Evolutionary conservation across 306 rosid species (phyloP), one percentile per base, ranked within the genome.

Genomic region (Vachellia collinsii): DNA sequence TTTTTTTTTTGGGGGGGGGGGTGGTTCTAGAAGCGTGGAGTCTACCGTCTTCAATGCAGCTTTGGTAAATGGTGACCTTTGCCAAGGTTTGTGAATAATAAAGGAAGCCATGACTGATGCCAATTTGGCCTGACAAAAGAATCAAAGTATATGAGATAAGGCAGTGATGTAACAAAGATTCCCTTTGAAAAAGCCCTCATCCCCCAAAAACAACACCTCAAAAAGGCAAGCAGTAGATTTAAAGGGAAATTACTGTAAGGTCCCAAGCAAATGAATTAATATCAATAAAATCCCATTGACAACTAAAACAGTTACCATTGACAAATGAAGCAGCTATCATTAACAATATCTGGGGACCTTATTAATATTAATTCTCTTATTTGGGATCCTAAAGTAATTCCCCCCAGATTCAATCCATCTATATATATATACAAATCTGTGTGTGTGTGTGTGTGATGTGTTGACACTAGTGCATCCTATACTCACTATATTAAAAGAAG

Each of bases 71-170:
- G 96, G 82, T 11, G 90, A 91, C 77, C 92, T 88, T 53, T 90
- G 91, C 14, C 87, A 96, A 74, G 97, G 94, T 85, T 89, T 87
- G 47, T 90, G 99, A 79, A 95, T 93, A 6, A 95, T 93, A 85
- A 93, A 95, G 80, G 95, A 89, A 22, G 96, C 96, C 94, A 95
- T 78, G 76, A 89, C 76, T n/a, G 94, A 88, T 71, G 98, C 98
- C 91, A 93, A 85, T 82, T 90, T 93, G 23, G 96, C 87, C 97
- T 95, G 89, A 80, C 76, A 79, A 70, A 25, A 67, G 13, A 83
- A 77, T 20, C 75, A 85, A 50, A 64, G 50, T 61, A 48, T 5
- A 48, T 7, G 44, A 63, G 22, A 74, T 47, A 47, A 61, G 61
- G 4, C 41, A 41, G 14, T 20, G 7, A 4, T 8, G 29, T 3